Conservation (phyloP, 176 grass and related monocot genomes). For the Oryza australiensis region DNA sequence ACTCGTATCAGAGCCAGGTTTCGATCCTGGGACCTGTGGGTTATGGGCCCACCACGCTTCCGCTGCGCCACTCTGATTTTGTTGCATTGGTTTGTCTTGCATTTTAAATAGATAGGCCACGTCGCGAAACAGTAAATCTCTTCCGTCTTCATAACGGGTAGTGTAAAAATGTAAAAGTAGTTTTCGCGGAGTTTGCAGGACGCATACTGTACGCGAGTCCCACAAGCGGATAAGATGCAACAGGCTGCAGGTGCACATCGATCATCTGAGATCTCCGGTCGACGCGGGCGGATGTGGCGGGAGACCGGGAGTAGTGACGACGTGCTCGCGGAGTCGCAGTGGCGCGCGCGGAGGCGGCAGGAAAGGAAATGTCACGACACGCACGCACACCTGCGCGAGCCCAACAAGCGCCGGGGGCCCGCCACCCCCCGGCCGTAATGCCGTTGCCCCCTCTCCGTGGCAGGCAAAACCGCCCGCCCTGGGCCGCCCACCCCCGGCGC, state of each 20-base stretch:
- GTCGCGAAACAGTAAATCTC: too few relatives aligned
- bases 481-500: neutral
- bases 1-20: constrained; percentile 61
- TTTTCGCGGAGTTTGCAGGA: neutral
- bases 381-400: constrained; percentile 13
- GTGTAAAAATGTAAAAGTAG: too few relatives aligned
- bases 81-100: neutral
- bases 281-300: neutral
- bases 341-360: neutral
- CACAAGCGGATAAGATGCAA: neutral
- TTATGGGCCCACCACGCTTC: constrained; percentile 96
- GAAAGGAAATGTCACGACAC: neutral
- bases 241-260: neutral
- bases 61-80: constrained; percentile 82
- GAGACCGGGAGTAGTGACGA: neutral
- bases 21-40: constrained; percentile 70
- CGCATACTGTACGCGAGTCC: neutral
- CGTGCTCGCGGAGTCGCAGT: neutral
- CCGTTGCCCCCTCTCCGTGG: constrained; percentile 32
- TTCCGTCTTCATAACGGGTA: too few relatives aligned
- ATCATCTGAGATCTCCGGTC: neutral
- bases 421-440: neutral
- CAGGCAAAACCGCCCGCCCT: constrained; percentile 5
- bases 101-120: too few relatives aligned
- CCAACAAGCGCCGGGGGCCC: constrained; percentile 26